Base-by-base conservation (phyloP, 441 rosid species). In the Melastoma candidum region DNA sequence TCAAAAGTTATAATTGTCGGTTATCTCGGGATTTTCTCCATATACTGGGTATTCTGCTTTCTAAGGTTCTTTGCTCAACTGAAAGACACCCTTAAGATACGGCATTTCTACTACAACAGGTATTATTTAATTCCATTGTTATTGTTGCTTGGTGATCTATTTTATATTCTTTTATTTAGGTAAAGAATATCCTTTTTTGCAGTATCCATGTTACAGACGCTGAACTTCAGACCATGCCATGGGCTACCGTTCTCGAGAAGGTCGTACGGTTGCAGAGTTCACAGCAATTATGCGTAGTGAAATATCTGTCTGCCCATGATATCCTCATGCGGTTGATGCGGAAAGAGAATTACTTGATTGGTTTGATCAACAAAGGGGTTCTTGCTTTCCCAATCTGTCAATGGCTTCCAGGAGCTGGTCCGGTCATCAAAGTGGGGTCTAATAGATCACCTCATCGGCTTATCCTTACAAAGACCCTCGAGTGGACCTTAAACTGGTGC, bases 401-500 rank as follows among this genome's bases (percentile, higher is more conserved):
- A 3, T 94, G 97, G 99, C 69, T 94, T 66, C 99, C 99, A 39
- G 96, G 97, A 63, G 85, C 85, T 69, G 96, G 99, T 63, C 99
- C 94, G 13, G 67, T 64, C 43, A 83, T 83, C 56, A 85, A 75
- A 73, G 65, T 57, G 60, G 74, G 74, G 48, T 59, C 83, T 55
- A 73, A 74, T 71, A 90, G 80, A 53, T 56, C 60, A 45, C 74
- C 59, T 47, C 70, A 79, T 71, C 79, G 77, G 54, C 71, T 82
- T 46, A 82, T 90, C 27, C 73, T 94, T 52, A 85, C 97, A 49
- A 94, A 87, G 81, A 85, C 96, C 65, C 88, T 94, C 53, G 96
- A 90, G 56, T 94, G 99, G 99, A 90, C 92, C 60, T 78, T 94
- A 57, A 94, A 85, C 73, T 94, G 97, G 97, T 94, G 96, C 74